Conservation (phyloP, 495 filamentous ascomycete species). For the Acidomyces sp. region DNA sequence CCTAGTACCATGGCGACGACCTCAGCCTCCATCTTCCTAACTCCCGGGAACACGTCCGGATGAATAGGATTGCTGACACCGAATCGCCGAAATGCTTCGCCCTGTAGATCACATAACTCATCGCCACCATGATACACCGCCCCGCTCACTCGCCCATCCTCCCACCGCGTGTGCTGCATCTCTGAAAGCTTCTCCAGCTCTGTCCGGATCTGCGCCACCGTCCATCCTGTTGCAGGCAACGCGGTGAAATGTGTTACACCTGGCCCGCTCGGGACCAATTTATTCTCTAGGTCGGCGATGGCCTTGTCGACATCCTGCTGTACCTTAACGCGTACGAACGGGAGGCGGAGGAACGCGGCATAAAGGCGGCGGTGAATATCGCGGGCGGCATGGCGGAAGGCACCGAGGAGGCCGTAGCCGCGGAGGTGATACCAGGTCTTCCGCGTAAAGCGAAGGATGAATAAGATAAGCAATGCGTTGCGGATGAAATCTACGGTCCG, state of each 20-base stretch:
- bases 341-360: conserved; percentile 70
- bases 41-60: conserved; percentile 94
- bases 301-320: conserved; percentile 67
- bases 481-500: conserved; percentile 45
- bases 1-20: conserved; percentile 87
- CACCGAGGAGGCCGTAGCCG: conserved; percentile 77
- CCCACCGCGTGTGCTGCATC: conserved; percentile 93
- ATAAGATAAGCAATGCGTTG: conserved; percentile 81
- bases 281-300: conserved; percentile 61
- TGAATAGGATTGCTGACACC: conserved; percentile 98
- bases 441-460: conserved; percentile 74
- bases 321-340: conserved; percentile 71
- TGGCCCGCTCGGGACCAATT: conserved; percentile 62
- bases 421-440: conserved; percentile 70
- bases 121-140: conserved; percentile 94
- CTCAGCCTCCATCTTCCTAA: conserved; percentile 98
- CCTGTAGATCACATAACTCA: conserved; percentile 69
- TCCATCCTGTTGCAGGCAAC: conserved; percentile 79
- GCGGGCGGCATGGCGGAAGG: conserved; percentile 56
- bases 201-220: conserved; percentile 58
- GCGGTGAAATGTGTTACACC: conserved; percentile 59
- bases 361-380: conserved; percentile 59
- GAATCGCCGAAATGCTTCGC: conserved; percentile 83
- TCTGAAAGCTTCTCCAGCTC: conserved; percentile 66
- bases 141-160: conserved; percentile 86